Evolutionary conservation across 352 stramenopile genomes (phyloP), one percentile per base, ranked within the genome.

Genomic region (Phytophthora pluvialis): DNA sequence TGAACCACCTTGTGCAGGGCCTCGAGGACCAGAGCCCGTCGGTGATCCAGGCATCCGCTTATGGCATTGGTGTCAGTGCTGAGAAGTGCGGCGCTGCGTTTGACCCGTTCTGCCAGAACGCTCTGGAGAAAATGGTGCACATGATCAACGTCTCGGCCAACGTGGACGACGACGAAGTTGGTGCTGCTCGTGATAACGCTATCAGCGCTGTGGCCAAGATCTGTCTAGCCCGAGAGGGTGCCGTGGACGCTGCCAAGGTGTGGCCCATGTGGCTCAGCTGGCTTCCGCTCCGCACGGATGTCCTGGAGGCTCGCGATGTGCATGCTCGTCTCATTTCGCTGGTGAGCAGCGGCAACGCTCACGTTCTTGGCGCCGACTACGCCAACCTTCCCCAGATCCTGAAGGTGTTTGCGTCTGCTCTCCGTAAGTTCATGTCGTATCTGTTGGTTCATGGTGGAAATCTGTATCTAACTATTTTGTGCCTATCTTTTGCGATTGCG

Each of bases 121-220:
- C 83, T 38, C 80, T 96, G 10, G 83, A 91, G 57, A 92, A 92
- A 73, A 62, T 94, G 47, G 81, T 90, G 58, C 71, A 85, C 38
- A 38, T 94, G 18, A 80, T 94, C 43, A 78, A 71, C 16, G 74
- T 75, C 18, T 78, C 81, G 36, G 66, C 69, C 21, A 74, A 72
- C 11, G 78, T 79, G 15, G 78, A 88, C 25, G 78, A 91, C 43
- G 75, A 85, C 16, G 80, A 93, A 39, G 78, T 86, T 60, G 54
- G 74, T 9, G 83, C 87, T 5, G 87, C 87, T 10, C 83, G 86
- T 16, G 87, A 95, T 73, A 95, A 95, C 53, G 83, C 83, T 44
- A 78, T 93, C 39, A 93, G 83, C 57, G 83, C 87, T 8, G 82
- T 95, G n/a, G 70, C 80, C 55, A 95, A 95, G 74, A 92, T 95